Percentiles rank a stretch among this genome's conserved stretches.
Conservation (phyloP, 768 basidiomycete species). For the Leccinum disarticulatum region DNA sequence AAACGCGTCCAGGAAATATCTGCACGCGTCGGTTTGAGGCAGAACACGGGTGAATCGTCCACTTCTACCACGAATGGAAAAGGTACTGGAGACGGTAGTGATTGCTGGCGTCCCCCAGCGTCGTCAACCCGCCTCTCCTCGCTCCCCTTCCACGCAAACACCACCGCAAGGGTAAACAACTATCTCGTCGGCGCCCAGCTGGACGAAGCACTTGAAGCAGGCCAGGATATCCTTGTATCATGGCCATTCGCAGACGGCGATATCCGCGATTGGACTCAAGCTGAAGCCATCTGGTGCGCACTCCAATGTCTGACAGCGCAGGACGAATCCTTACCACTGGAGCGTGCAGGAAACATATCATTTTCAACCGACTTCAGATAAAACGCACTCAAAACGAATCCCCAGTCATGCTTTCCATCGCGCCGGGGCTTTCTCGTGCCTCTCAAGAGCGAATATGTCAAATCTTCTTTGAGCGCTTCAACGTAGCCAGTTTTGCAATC, state of each 20-base stretch:
- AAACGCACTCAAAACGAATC: constrained; percentile 87
- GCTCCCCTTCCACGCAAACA: constrained; percentile 40
- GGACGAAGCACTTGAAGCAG: constrained; percentile 75
- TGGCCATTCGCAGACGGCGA: constrained; percentile 82
- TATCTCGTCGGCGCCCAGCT: constrained; percentile 82
- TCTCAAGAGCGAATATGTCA: constrained; percentile 75
- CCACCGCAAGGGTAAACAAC: constrained; percentile 62
- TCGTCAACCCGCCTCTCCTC: constrained; percentile 51
- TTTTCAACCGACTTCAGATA: constrained; percentile 73
- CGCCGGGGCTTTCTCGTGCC: constrained; percentile 60
- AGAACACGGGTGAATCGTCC: constrained; percentile 30
- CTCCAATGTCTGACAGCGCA: not conserved
- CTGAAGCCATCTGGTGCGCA: constrained; percentile 82
- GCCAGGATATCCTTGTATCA: constrained; percentile 70
- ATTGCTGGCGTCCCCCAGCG: constrained; percentile 35
- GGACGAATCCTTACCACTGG: constrained; percentile 7
- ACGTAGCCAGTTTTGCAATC: constrained; percentile 78
- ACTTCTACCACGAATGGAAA: constrained; percentile 21
- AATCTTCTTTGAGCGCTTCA: constrained; percentile 91
- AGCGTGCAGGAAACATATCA: constrained; percentile 71
- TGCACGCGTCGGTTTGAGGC: constrained; percentile 79
- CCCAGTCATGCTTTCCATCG: constrained; percentile 74
- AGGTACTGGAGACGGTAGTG: constrained; percentile 19
- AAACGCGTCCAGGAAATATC: constrained; percentile 59
- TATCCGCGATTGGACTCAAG: constrained; percentile 77